These are phyloP conservation scores for Boletellus deceptivus DNA, from an alignment of 1,284 basidiomycete genomes.

Conservation along the genomic window DNA sequence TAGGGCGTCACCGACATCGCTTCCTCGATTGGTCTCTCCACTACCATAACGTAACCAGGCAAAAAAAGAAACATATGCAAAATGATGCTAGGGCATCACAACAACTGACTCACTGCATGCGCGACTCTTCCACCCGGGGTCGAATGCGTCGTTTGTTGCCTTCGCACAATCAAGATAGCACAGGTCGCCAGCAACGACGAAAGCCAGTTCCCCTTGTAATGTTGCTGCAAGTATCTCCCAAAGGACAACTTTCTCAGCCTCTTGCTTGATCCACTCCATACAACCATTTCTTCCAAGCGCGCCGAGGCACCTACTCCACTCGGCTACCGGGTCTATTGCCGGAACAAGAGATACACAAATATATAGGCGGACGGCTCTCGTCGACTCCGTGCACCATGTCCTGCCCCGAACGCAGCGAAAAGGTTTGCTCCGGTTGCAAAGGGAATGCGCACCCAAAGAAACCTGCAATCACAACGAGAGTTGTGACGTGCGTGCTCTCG, in stretches of 20 bases:
- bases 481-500: conserved; percentile 34
- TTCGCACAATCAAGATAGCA: conserved; percentile 39
- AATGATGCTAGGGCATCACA: no score
- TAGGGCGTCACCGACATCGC: no score
- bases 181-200: conserved; percentile 38
- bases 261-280: conserved; percentile 27
- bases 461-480: conserved; percentile 21
- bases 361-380: conserved; percentile 34
- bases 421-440: conserved; percentile 36
- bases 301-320: conserved; percentile 33
- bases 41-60: conserved; percentile 3
- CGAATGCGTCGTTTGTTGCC: conserved; percentile 24
- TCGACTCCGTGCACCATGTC: conserved; percentile 11
- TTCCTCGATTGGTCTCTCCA: no score
- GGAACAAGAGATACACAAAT: conserved; percentile 38
- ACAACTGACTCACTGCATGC: no score
- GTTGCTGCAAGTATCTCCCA: conserved; percentile 38
- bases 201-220: conserved; percentile 41
- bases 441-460: conserved; percentile 17
- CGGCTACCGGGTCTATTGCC: conserved; percentile 42
- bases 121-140: conserved; percentile 8
- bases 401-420: conserved; percentile 28
- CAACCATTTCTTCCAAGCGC: conserved; percentile 31
- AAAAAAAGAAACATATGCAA: not conserved
- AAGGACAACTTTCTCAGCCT: conserved; percentile 27